Conservation (phyloP, 371 early-diverging fungal genomes). For the Phascolomyces articulosus region DNA sequence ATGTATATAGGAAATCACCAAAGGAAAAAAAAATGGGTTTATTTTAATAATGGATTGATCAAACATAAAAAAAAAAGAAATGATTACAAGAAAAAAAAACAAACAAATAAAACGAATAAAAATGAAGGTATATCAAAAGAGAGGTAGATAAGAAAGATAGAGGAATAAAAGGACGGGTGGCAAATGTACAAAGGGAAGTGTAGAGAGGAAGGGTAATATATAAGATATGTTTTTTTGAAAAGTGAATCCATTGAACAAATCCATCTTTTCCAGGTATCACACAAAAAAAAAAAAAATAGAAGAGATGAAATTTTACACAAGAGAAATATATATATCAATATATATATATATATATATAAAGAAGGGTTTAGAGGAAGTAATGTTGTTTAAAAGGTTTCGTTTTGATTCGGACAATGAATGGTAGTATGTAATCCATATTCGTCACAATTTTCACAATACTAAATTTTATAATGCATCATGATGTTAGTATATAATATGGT, state of each 20-base stretch:
- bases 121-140: slow-evolving; percentile 9
- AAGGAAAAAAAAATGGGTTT: neutral
- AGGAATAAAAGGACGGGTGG: neutral
- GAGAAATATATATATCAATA: neutral
- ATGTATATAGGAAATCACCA: too few relatives aligned
- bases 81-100: neutral
- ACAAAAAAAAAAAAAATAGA: too few relatives aligned
- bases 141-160: slow-evolving; percentile 5
- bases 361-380: neutral
- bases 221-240: neutral
- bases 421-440: slow-evolving; percentile 25
- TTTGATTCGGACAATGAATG: slow-evolving; percentile 20
- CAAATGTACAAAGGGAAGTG: slow-evolving; percentile 8
- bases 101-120: neutral
- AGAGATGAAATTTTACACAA: slow-evolving; percentile 13
- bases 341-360: neutral
- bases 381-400: slow-evolving; percentile 24
- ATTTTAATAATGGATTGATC: neutral
- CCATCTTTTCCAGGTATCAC: slow-evolving; percentile 12
- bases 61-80: neutral
- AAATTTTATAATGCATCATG: neutral
- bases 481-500: neutral
- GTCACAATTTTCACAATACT: slow-evolving; percentile 29
- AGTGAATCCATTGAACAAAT: slow-evolving; percentile 1
- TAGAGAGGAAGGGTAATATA: neutral